Percentiles rank a stretch among this genome's conserved stretches.
Conservation (phyloP, 2,329 filamentous ascomycete species). For the Lojkania enalia region DNA sequence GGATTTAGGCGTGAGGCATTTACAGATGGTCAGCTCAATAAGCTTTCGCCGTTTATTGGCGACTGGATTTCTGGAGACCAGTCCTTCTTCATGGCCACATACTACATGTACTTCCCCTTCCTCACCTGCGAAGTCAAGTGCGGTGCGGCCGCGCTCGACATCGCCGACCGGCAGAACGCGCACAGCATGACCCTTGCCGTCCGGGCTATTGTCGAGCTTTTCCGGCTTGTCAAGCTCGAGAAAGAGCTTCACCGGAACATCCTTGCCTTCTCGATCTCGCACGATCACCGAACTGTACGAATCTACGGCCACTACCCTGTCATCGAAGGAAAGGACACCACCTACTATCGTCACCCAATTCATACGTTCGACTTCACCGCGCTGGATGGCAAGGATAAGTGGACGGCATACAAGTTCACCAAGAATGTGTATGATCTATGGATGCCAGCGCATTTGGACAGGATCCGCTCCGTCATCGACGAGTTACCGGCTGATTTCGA, state of each 20-base stretch:
- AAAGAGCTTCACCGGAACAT: constrained; percentile 20
- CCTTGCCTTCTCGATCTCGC: constrained; percentile 20
- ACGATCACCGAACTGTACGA: constrained; percentile 14
- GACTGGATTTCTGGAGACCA: not conserved
- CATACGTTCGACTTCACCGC: constrained; percentile 7
- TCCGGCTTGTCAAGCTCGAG: constrained; percentile 14
- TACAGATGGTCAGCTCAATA: constrained; percentile 18
- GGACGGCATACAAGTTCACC: no score
- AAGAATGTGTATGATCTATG: constrained; percentile 12
- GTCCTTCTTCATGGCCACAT: constrained; percentile 10
- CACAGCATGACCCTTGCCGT: constrained; percentile 4
- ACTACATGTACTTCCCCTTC: constrained; percentile 21
- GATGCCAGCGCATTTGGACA: constrained; percentile 6
- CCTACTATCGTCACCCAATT: constrained; percentile 17
- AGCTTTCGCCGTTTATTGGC: constrained; percentile 22
- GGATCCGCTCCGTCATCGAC: constrained; percentile 12
- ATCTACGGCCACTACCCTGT: constrained; percentile 19
- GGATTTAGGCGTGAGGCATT: constrained; percentile 23
- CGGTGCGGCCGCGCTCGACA: constrained; percentile 8
- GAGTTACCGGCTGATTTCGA: constrained; percentile 7
- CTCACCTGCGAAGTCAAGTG: constrained; percentile 21
- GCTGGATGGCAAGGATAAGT: no score
- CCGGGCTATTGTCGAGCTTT: constrained; percentile 13
- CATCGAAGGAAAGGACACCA: constrained; percentile 13
- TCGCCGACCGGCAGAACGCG: constrained; percentile 23